phyloP scores from a whole-genome alignment of 768 basidiomycete genomes.

The Termitomyces sp. region DNA sequence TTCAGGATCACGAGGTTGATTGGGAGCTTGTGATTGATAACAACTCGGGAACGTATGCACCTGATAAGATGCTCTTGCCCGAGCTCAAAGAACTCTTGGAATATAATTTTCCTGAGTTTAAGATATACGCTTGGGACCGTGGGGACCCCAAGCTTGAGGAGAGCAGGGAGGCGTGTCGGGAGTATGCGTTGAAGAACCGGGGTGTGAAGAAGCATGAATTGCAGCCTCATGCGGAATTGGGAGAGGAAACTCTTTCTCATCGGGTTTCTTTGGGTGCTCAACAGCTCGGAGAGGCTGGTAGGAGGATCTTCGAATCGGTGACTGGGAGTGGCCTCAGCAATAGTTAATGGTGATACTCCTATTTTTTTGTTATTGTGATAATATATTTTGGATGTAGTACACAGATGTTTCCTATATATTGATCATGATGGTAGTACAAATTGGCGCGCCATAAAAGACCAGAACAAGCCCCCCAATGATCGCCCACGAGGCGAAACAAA shows the following conservation, averaged over 20 bases:
- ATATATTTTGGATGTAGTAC: not conserved
- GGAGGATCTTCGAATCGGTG: not conserved
- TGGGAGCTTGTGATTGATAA: conserved; percentile 90
- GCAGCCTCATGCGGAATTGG: conserved; percentile 52
- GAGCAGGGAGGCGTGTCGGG: conserved; percentile 63
- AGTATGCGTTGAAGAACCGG: conserved; percentile 56
- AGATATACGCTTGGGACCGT: conserved; percentile 45
- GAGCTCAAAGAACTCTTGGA: conserved; percentile 57
- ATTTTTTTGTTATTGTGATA: not conserved
- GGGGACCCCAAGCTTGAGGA: conserved; percentile 49
- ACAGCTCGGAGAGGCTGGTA: conserved; percentile 7
- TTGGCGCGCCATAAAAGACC: not conserved
- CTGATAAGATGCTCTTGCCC: conserved; percentile 58
- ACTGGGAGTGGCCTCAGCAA: not conserved
- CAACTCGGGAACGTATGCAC: conserved; percentile 81
- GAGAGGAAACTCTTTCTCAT: conserved; percentile 46
- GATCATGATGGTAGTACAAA: not conserved
- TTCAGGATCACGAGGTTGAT: conserved; percentile 44
- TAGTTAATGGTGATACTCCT: too few species aligned
- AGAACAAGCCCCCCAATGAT: not conserved
- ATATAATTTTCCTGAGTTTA: conserved; percentile 67
- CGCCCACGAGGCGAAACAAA: not conserved
- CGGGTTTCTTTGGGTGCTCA: conserved; percentile 13
- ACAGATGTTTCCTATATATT: not conserved
- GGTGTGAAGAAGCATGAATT: conserved; percentile 56